Evolutionary conservation across 1,139 yeast genomes (phyloP).

Genomic region (Pichia sp.): DNA sequence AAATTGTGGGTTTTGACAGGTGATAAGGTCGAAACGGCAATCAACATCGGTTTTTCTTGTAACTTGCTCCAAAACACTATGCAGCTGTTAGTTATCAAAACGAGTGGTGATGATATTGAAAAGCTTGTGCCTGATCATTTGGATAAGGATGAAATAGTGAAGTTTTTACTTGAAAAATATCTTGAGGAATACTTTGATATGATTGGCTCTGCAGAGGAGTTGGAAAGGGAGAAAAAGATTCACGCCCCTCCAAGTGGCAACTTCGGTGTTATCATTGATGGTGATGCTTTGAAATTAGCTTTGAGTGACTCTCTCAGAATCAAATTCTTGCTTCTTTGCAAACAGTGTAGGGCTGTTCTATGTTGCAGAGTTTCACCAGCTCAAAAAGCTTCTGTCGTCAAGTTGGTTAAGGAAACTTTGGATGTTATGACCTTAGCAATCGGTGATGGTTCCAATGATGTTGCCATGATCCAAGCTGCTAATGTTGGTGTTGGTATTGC

Average conservation of each 20-base stretch:
- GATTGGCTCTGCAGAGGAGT: slow-evolving; percentile 53
- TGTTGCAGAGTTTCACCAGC: slow-evolving; percentile 98
- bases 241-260: slow-evolving; percentile 75
- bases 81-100: slow-evolving; percentile 70
- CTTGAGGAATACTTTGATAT: slow-evolving; percentile 55
- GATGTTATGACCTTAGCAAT: slow-evolving; percentile 88
- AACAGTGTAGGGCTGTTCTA: slow-evolving; percentile 86
- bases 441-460: slow-evolving; percentile 98
- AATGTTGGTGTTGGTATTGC: slow-evolving; percentile 98
- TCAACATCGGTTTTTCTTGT: slow-evolving; percentile 95
- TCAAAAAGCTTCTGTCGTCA: slow-evolving; percentile 95
- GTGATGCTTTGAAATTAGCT: slow-evolving; percentile 79
- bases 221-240: slow-evolving; percentile 55
- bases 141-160: slow-evolving; percentile 41
- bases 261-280: slow-evolving; percentile 85
- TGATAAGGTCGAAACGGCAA: slow-evolving; percentile 96
- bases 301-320: slow-evolving; percentile 46
- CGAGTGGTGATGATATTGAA: slow-evolving; percentile 39
- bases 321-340: slow-evolving; percentile 78
- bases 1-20: slow-evolving; percentile 97
- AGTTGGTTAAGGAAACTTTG: slow-evolving; percentile 71
- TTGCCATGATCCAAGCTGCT: slow-evolving; percentile 98
- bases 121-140: slow-evolving; percentile 29
- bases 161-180: slow-evolving; percentile 51
- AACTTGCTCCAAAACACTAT: slow-evolving; percentile 79